Percentiles rank a stretch among this genome's conserved stretches.
Conservation (phyloP, 2,329 filamentous ascomycete genomes). For the Fusarium xylarioides region DNA sequence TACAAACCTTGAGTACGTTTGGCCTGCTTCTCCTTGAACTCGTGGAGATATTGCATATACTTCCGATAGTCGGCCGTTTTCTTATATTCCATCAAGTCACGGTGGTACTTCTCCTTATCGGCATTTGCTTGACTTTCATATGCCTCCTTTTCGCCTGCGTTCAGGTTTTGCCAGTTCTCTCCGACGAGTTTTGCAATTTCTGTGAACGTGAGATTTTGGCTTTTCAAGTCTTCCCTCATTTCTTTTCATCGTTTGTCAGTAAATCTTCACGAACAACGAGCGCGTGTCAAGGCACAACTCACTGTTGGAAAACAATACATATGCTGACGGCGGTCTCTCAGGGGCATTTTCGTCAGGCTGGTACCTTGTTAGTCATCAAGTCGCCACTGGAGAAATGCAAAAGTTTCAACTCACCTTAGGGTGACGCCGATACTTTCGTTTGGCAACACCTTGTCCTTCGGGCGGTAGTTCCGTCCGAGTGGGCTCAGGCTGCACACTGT, state of each 20-base stretch:
- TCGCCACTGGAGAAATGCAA: neutral
- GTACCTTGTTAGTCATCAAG: neutral
- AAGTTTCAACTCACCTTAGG: conserved; percentile 67
- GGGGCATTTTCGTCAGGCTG: conserved; percentile 82
- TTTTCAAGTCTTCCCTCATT: conserved; percentile 80
- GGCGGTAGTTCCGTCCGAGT: conserved; percentile 57
- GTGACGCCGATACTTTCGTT: conserved; percentile 81
- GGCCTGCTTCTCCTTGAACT: conserved; percentile 79
- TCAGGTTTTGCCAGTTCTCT: conserved; percentile 81
- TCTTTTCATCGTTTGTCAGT: conserved; percentile 54
- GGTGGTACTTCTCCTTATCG: conserved; percentile 80
- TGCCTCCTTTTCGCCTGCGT: conserved; percentile 72
- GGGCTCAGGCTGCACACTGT: conserved; percentile 61
- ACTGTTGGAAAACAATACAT: conserved; percentile 89
- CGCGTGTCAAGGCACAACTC: conserved; percentile 47
- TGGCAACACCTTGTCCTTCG: conserved; percentile 58
- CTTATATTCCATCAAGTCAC: conserved; percentile 78
- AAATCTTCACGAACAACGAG: neutral
- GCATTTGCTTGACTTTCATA: conserved; percentile 77
- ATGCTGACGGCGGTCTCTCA: conserved; percentile 81
- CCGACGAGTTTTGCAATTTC: conserved; percentile 86
- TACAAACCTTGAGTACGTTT: conserved; percentile 63
- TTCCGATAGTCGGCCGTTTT: conserved; percentile 75
- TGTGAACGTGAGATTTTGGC: conserved; percentile 79
- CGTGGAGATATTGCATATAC: conserved; percentile 76